Evolutionary conservation across 2,329 filamentous ascomycete species (phyloP).

Genomic region (Penicillium sp.): DNA sequence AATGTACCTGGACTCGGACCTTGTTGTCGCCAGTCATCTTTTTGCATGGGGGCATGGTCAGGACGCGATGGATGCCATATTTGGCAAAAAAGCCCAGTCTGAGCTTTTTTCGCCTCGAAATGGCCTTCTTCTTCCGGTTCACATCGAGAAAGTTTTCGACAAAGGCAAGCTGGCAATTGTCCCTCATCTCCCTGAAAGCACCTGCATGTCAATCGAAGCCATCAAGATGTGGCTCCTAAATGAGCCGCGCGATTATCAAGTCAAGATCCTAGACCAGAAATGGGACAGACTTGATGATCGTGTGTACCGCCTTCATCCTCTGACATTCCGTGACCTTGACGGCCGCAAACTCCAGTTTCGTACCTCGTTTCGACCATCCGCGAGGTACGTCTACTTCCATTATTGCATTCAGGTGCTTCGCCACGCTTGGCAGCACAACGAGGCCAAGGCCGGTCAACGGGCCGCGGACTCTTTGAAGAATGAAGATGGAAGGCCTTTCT

Average conservation of each 20-base stretch:
- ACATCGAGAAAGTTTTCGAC: neutral
- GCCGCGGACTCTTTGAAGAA: neutral
- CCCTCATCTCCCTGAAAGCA: neutral
- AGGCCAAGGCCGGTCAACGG: neutral
- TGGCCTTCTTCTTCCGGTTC: neutral
- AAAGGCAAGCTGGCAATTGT: neutral
- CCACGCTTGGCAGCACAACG: constrained; percentile 10
- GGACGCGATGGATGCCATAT: constrained; percentile 16
- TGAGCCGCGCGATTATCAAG: neutral
- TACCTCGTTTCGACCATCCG: constrained; percentile 9
- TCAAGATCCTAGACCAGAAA: neutral
- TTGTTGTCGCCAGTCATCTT: constrained; percentile 7
- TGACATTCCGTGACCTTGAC: constrained; percentile 12
- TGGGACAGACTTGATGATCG: neutral
- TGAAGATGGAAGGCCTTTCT: constrained; percentile 9
- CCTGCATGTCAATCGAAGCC: neutral
- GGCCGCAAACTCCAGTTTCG: constrained; percentile 8
- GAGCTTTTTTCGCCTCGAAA: constrained; percentile 16
- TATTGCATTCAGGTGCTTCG: constrained; percentile 16
- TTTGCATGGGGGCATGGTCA: constrained; percentile 14
- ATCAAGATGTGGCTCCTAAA: neutral
- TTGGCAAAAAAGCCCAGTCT: constrained; percentile 6
- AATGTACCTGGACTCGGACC: neutral
- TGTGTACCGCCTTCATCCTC: neutral
- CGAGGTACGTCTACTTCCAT: constrained; percentile 18